A percentile compares a stretch with the other conserved stretches of the same genome.
Conservation (phyloP, 140 eudicot species). For the Cichorium intybus region DNA sequence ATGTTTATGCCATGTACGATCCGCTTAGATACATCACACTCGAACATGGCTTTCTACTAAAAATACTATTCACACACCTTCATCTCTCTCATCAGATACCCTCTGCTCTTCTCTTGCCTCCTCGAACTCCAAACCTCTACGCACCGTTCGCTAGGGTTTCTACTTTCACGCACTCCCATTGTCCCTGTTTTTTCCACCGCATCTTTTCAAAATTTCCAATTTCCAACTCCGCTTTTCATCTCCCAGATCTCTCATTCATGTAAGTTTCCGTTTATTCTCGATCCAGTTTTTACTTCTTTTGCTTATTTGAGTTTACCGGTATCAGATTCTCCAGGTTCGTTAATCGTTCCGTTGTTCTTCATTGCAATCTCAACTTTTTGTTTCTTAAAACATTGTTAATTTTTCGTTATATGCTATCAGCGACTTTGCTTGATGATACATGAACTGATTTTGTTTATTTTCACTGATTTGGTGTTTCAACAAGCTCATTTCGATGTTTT, state of each 20-base stretch:
- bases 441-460: background rate
- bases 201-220: background rate
- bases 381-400: background rate
- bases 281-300: background rate
- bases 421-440: background rate
- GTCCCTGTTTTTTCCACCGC: background rate
- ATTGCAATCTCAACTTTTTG: background rate
- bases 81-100: background rate
- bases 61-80: background rate
- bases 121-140: constrained; percentile 2
- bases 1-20: background rate
- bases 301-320: background rate
- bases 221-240: background rate
- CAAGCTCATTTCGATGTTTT: background rate
- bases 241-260: constrained; percentile 14
- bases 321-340: background rate
- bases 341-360: background rate
- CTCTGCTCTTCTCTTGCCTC: constrained; percentile 1
- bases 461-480: background rate
- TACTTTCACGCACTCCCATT: constrained; percentile 8
- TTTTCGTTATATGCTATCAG: too few relatives aligned
- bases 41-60: background rate
- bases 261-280: background rate
- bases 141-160: constrained; percentile 17
- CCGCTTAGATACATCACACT: constrained; percentile 2